A percentile compares a stretch with the other conserved stretches of the same genome.
Evolutionary conservation across 2,329 filamentous ascomycete species (phyloP).

Genomic region (Colletotrichum somersetense): DNA sequence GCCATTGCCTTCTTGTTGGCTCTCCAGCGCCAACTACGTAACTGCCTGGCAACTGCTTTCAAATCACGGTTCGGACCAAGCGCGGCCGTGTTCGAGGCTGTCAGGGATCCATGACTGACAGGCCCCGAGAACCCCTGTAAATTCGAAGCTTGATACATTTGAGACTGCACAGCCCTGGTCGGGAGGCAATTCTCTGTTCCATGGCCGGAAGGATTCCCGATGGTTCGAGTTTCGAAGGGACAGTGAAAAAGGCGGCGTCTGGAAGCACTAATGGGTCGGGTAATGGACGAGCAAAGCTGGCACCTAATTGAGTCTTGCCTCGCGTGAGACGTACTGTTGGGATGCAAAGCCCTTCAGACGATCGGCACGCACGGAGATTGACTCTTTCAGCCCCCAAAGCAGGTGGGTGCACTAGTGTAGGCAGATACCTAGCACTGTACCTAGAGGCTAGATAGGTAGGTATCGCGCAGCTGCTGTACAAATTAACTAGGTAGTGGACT

Average conservation of each 20-base stretch:
- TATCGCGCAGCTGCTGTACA: not conserved
- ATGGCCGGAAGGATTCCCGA: not conserved
- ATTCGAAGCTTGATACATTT: slow-evolving; percentile 24
- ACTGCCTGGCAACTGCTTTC: not conserved
- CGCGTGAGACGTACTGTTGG: not conserved
- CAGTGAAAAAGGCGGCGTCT: not conserved
- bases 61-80: slow-evolving; percentile 16
- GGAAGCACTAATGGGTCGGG: not conserved
- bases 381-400: not conserved
- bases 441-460: too few relatives aligned
- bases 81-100: slow-evolving; percentile 11
- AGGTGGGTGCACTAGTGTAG: not conserved
- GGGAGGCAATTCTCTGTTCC: not conserved
- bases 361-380: slow-evolving; percentile 28
- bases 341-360: not conserved
- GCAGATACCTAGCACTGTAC: not conserved
- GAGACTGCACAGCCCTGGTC: slow-evolving; percentile 20
- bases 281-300: not conserved
- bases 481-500: not conserved
- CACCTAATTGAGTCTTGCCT: not conserved
- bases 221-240: not conserved
- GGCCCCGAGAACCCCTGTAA: slow-evolving; percentile 10
- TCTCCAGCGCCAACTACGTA: not conserved
- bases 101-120: slow-evolving; percentile 1
- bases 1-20: not conserved